Base-by-base conservation (phyloP, 371 early-diverging fungal genomes). In the Mucor ambiguus region DNA sequence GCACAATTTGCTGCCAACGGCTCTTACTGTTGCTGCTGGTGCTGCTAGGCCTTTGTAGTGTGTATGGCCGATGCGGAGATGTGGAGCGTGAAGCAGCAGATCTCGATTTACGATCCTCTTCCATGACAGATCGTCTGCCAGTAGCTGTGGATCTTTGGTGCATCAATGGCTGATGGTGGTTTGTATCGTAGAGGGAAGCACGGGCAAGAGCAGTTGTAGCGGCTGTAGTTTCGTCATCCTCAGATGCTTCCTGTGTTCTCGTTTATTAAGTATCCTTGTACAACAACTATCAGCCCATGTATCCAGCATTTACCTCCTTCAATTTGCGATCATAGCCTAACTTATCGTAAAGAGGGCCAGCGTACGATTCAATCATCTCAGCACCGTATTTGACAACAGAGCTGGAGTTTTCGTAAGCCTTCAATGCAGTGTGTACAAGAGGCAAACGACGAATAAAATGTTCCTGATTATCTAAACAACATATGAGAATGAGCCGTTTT, bases 281-380 rank as follows among this genome's bases (percentile, higher is more conserved):
- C 22, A 28, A 28, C 22, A 18, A 11, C 22, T 16, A 29, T 30
- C 33, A 52, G 1, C 9, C 10, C 26, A 18, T 12, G 48, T 12
- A 52, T 28, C 14, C 14, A 14, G 18, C 16, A 56, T 14, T 49
- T 64, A 58, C 70, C 61, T 59, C 72, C 66, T 66, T 66, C 46
- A 66, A 59, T 66, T 66, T 66, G 28, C 61, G 61, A 48, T 66
- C 61, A 35, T 70, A 66, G 28, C 79, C 77, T 33, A 82, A 61
- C 32, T 75, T 82, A 61, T 75, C 83, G 49, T 81, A 81, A 32
- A 81, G 71, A 10, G 81, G 79, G 1, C 59, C 58, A 29, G 82
- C 72, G 44, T 94, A 83, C 2, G 90, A 88, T 72, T 94, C 97
- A 38, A 95, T 89, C 72, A 89, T 91, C 69, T 91, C 89, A 3